phyloP scores from a whole-genome alignment of 768 basidiomycete genomes.

The Phlebiopsis gigantea region DNA sequence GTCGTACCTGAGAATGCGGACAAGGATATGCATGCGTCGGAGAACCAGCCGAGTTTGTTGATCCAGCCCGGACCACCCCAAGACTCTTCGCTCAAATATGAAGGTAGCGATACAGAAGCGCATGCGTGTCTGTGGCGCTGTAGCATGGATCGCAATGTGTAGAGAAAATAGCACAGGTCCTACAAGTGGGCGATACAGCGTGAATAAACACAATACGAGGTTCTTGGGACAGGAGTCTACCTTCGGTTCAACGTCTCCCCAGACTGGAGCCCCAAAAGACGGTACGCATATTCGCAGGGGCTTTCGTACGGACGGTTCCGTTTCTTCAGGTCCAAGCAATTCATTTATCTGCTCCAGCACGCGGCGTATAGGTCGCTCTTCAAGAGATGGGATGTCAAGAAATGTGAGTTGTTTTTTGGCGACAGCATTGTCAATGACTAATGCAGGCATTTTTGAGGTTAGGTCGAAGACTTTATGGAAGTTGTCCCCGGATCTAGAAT shows the following conservation, averaged over 20 bases:
- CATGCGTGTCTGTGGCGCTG: slow-evolving; percentile 54
- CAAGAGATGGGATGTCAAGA: slow-evolving; percentile 20
- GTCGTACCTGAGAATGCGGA: slow-evolving; percentile 72
- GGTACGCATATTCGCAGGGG: slow-evolving; percentile 58
- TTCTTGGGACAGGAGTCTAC: slow-evolving; percentile 32
- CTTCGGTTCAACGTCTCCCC: slow-evolving; percentile 58
- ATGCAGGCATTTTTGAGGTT: slow-evolving; percentile 50
- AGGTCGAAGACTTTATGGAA: slow-evolving; percentile 75
- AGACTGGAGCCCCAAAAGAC: slow-evolving; percentile 54
- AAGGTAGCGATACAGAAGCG: slow-evolving; percentile 62
- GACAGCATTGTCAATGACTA: slow-evolving; percentile 41
- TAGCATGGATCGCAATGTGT: slow-evolving; percentile 56
- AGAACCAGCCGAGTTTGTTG: slow-evolving; percentile 72
- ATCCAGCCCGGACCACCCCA: slow-evolving; percentile 70
- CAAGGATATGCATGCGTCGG: slow-evolving; percentile 71
- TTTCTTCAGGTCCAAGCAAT: slow-evolving; percentile 5
- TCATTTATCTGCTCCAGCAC: slow-evolving; percentile 12
- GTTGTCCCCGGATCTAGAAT: slow-evolving; percentile 44
- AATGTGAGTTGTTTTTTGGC: slow-evolving; percentile 33
- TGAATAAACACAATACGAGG: background rate
- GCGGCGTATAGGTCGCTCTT: slow-evolving; percentile 10
- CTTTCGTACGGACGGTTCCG: slow-evolving; percentile 16
- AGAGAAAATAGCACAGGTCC: slow-evolving; percentile 71
- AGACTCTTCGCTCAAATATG: slow-evolving; percentile 51
- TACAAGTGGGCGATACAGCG: slow-evolving; percentile 22